phyloP scores from a whole-genome alignment of 352 stramenopile genomes.

The Phytopythium kandeliae region DNA sequence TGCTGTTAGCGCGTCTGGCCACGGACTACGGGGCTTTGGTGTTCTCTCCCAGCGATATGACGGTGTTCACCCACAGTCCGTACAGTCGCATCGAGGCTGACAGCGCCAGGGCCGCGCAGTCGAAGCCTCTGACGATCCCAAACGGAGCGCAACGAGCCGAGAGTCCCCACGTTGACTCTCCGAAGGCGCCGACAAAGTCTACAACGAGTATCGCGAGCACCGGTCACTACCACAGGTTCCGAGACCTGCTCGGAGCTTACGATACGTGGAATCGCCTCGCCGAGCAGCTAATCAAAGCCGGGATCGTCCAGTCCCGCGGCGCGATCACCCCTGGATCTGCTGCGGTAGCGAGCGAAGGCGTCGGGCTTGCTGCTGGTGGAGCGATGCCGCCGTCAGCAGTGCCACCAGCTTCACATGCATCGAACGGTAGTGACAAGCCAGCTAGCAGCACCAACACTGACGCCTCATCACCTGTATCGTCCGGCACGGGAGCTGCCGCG shows the following conservation, averaged over 20 bases:
- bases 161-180: neutral
- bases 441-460: too few species aligned
- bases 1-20: constrained; percentile 40
- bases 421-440: neutral
- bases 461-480: neutral
- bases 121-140: neutral
- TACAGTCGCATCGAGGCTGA: constrained; percentile 4
- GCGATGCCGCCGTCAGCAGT: neutral
- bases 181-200: constrained; percentile 1
- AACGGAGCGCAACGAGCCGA: neutral
- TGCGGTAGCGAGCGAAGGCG: neutral
- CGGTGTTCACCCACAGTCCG: constrained; percentile 42
- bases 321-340: neutral
- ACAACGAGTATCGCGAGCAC: neutral
- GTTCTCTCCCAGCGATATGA: constrained; percentile 60
- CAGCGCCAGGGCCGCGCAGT: neutral
- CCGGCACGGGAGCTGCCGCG: neutral
- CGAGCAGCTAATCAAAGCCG: constrained; percentile 28
- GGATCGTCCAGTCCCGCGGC: constrained; percentile 34
- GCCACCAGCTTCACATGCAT: neutral
- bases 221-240: constrained; percentile 10
- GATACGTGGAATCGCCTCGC: constrained; percentile 38
- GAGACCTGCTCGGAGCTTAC: constrained; percentile 29
- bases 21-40: constrained; percentile 51
- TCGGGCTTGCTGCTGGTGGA: neutral